Percentiles rank a stretch among this genome's conserved stretches.
Conservation (phyloP, 1,284 basidiomycete species). For the Microbotryum scabiosae region DNA sequence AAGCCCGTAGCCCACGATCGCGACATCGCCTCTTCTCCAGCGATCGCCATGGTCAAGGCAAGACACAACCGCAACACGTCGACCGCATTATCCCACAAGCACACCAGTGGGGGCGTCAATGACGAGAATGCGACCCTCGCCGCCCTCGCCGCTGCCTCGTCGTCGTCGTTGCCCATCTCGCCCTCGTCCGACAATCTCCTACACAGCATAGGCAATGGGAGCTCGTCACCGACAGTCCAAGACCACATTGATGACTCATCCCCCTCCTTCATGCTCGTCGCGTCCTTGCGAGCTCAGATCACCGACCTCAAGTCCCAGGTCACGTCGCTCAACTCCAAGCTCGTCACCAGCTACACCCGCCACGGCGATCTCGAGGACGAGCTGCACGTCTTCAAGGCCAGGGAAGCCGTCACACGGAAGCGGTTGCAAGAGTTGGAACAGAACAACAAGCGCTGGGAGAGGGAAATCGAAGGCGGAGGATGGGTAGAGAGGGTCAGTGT, state of each 20-base stretch:
- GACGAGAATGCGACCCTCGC: conserved; percentile 5
- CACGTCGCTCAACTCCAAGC: conserved; percentile 79
- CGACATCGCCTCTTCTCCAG: background rate
- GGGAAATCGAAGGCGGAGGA: conserved; percentile 57
- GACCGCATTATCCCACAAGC: background rate
- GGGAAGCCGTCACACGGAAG: conserved; percentile 48
- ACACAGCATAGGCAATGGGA: background rate
- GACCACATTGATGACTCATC: background rate
- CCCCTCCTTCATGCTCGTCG: conserved; percentile 52
- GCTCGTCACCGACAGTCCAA: background rate
- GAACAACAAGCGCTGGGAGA: conserved; percentile 44
- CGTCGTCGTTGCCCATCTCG: conserved; percentile 9
- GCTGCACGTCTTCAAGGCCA: conserved; percentile 53
- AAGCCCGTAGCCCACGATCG: background rate
- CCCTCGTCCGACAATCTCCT: background rate
- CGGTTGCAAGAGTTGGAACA: conserved; percentile 60
- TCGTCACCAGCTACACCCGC: conserved; percentile 82
- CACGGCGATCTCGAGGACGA: conserved; percentile 90
- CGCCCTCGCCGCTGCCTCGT: conserved; percentile 3
- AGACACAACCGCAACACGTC: background rate
- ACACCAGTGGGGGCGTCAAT: too few species aligned
- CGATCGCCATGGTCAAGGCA: background rate
- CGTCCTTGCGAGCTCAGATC: conserved; percentile 68
- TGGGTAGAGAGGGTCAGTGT: conserved; percentile 59
- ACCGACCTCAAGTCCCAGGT: conserved; percentile 82